Base-by-base conservation (phyloP, 495 filamentous ascomycete species). In the Venustampulla echinocandica region DNA sequence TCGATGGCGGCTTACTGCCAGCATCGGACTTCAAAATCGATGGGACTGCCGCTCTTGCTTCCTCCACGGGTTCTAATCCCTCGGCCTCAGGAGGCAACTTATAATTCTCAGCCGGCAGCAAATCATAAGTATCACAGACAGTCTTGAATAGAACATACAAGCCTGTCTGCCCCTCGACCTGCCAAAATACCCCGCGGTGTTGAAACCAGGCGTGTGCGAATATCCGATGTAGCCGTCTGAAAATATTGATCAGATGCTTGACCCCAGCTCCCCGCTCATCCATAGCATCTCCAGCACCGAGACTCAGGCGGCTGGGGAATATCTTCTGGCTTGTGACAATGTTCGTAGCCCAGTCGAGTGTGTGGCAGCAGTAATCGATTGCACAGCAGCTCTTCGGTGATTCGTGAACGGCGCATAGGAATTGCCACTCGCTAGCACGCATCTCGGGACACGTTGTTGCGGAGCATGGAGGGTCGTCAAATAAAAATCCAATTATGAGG, bases 181-280 rank as follows among this genome's bases (percentile, higher is more conserved):
- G 79, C 89, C 90, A 96, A 59, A 97, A 98, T n/a, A 94, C 82
- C 40, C 79, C 79, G 15, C 88, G 79, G 60, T 98, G 92, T 62
- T 95, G 89, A 63, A 95, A 98, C 92, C 92, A 98, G 10, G 92
- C 92, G 57, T 98, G 92, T 41, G 92, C 93, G 60, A 97, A 97
- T 61, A 98, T 96, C 37, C 92, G 77, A 63, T 98, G 95, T 41
- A 97, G 74, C 6, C 92, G 75, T 42, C 93, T 77, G 65, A 96
- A 95, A 43, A 98, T 90, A 63, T 94, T 96, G 40, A 85, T 84
- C 23, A 98, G 67, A 61, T 93, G 87, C 63, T 90, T 83, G 45
- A 87, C 74, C 1, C 79, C 84, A 17, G 74, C 75, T 30, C 69
- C 79, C 54, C 74, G 75, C 55, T 84, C 81, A 55, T 74, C 71